Base-by-base conservation (phyloP, 2,329 filamentous ascomycete genomes). In the Diplodia scrobiculata region DNA sequence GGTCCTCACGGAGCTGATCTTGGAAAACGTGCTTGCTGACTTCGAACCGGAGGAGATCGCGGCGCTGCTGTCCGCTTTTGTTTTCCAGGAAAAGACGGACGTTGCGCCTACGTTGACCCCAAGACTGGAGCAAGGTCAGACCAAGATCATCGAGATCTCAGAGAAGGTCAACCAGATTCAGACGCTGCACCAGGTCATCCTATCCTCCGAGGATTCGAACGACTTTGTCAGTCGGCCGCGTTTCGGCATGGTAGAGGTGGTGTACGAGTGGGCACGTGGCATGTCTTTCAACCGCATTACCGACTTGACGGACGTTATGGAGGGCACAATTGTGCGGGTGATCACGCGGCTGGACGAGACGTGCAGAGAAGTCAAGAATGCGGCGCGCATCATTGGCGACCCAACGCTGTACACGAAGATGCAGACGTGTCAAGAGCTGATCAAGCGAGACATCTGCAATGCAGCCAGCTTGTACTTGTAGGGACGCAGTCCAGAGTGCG, bases 231-330 rank as follows among this genome's bases (percentile, higher is more conserved):
- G 88, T 67, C 85, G 89, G 65, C 92, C 93, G 1, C 86, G 94
- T 10, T 99, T 99, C 75, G 95, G 94, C 1, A 85, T 99, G 66
- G 92, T 97, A 76, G 95, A 99, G 78, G 95, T 99, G 0, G 96
- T 99, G 38, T 97, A 98, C 76, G 95, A 99, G 78, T 99, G 95
- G 95, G 95, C 95, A 10, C 84, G 92, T 59, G 95, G 95, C 29
- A 98, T 98, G 92, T 94, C 91, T 63, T 99, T 99, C 84, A 96
- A 96, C 79, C 94, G 95, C 70, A 99, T 99, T 71, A 98, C 94
- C 0, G 91, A 94, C 70, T 80, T 99, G 74, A 99, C 95, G 7
- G 94, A 98, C 76, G 93, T 99, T 66, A 87, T 98, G 73, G 95
- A 99, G 78, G 95, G 95, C 1, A 98, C 95, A 0, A 98, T 99